Evolutionary conservation across 2,329 filamentous ascomycete genomes (phyloP), one percentile per base, ranked within the genome.

Genomic region (Teratosphaeria epicoccoides): DNA sequence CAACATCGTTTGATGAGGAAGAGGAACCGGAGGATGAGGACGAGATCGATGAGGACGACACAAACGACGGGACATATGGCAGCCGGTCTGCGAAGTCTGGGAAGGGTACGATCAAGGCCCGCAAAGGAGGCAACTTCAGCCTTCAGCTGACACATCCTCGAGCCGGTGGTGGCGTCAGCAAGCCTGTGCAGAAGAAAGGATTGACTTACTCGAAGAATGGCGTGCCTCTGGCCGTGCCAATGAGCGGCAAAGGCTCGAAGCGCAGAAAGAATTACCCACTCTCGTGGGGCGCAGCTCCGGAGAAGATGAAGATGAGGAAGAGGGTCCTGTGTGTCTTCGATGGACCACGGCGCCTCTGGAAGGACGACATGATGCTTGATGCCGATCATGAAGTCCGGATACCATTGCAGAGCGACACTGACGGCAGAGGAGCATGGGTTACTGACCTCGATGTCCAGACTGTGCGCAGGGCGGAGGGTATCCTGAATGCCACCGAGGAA

Each of bases 311-410:
- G 66, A 94, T 95, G 82, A 96, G 94, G 81, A 96, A 96, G 80
- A 87, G 93, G 24, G 88, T 96, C 51, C 77, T 97, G 63, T 88
- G 88, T 57, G 87, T 95, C 20, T 98, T 94, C 63, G 89, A 97
- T 65, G 93, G 93, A 0, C 79, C 79, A 14, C 83, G 90, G 49
- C 83, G 91, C 43, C 78, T 98, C 47, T 93, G 87, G 80, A 97
- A 97, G 75, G 93, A 98, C 66, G 93, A 98, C 71, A 93, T 97
- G 88, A 95, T 96, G 89, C 83, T 98, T 47, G 88, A 90, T 61
- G 89, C 87, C 14, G 89, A 95, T 62, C 90, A 93, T 64, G 93
- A 98, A 71, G 88, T 97, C 33, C 88, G 91, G 64, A 77, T 95
- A 68, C 83, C 83, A 69, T 77, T 96, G 55, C 66, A 66, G 17